phyloP scores from a whole-genome alignment of 169 alveolate genomes.

The Plasmodium gaboni region DNA sequence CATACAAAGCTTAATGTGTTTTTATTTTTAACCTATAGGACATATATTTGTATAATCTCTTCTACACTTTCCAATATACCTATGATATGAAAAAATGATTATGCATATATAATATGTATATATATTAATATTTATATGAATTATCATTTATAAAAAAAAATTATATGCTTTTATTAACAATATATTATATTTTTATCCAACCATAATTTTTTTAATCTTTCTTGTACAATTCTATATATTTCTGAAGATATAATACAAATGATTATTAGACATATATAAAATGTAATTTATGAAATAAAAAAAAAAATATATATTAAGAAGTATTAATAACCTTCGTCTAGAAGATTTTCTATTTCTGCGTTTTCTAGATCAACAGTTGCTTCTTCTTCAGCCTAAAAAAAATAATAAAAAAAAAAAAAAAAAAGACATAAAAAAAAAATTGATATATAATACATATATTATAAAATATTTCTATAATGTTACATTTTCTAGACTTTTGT shows the following conservation, averaged over 20 bases:
- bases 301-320: not conserved
- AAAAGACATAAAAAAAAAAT: not conserved
- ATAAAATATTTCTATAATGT: not conserved
- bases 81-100: not conserved
- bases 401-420: not conserved
- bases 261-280: not conserved
- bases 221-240: conserved; percentile 62
- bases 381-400: conserved; percentile 57
- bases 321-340: conserved; percentile 49
- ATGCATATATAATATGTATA: too few species aligned
- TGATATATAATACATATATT: not conserved
- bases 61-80: conserved; percentile 73
- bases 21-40: conserved; percentile 54
- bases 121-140: too few species aligned
- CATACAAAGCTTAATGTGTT: not conserved
- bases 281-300: not conserved
- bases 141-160: too few species aligned
- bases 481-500: conserved; percentile 45
- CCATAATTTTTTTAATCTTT: conserved; percentile 68
- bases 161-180: not conserved
- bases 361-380: conserved; percentile 74
- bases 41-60: conserved; percentile 58
- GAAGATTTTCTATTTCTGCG: conserved; percentile 57
- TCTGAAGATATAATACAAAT: conserved; percentile 28
- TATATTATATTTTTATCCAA: conserved; percentile 8